Conservation (phyloP, 352 stramenopile species). For the Lagenidium giganteum region DNA sequence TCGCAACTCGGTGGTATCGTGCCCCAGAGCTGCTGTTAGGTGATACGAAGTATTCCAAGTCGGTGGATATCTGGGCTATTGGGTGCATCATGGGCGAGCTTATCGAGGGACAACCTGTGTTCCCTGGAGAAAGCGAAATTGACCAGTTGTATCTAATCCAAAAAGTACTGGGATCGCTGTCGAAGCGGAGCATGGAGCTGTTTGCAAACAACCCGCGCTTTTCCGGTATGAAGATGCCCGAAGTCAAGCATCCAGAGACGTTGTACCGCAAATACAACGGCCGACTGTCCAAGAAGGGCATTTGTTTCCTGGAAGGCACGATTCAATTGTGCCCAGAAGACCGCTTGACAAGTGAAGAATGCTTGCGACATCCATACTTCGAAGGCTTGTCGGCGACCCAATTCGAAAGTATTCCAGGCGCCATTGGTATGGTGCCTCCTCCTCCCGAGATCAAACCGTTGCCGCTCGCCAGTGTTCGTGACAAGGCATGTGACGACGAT, state of each 20-base stretch:
- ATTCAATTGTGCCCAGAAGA: constrained; percentile 77
- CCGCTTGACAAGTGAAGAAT: constrained; percentile 68
- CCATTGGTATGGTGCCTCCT: no score
- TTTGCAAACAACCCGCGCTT: constrained; percentile 91
- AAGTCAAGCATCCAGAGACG: constrained; percentile 90
- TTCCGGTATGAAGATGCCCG: constrained; percentile 89
- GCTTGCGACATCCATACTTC: constrained; percentile 86
- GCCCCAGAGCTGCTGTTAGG: constrained; percentile 99
- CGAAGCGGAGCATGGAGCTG: constrained; percentile 89
- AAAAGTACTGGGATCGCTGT: constrained; percentile 96
- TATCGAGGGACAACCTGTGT: constrained; percentile 95
- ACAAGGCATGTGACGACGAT: no score
- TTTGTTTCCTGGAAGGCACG: constrained; percentile 77
- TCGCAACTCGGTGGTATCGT: constrained; percentile 98
- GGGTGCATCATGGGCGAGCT: constrained; percentile 98
- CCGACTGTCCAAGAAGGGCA: constrained; percentile 76
- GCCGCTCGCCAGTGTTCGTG: no score
- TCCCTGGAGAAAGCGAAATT: constrained; percentile 98
- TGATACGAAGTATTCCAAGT: constrained; percentile 97
- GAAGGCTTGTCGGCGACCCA: constrained; percentile 23
- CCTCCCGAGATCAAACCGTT: no score
- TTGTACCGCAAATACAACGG: constrained; percentile 88
- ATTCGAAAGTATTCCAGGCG: not conserved
- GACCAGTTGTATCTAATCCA: constrained; percentile 99
- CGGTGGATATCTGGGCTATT: constrained; percentile 94